Evolutionary conservation across 768 basidiomycete genomes (phyloP).

Genomic region (Podaxis rugospora): DNA sequence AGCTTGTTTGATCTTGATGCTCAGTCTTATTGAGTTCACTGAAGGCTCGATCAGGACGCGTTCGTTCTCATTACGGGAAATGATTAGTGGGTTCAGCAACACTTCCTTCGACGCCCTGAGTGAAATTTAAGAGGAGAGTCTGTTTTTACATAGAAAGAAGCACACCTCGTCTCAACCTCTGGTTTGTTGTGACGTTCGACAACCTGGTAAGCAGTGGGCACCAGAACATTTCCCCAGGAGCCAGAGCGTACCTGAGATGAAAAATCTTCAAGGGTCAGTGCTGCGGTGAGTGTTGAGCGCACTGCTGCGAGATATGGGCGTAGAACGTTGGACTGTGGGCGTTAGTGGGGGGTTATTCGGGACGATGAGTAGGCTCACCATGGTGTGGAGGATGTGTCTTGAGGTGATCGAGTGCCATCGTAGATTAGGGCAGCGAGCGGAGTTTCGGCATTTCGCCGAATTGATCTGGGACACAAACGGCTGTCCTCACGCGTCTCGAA

Average conservation of each 20-base stretch:
- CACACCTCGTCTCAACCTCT: slow-evolving; percentile 86
- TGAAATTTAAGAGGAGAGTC: slow-evolving; percentile 5
- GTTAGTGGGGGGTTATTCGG: background rate
- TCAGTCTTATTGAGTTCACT: slow-evolving; percentile 93
- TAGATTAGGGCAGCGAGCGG: slow-evolving; percentile 39
- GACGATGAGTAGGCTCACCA: slow-evolving; percentile 41
- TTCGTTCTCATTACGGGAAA: slow-evolving; percentile 97
- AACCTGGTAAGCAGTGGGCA: slow-evolving; percentile 47
- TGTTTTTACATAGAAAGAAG: background rate
- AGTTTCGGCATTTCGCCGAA: slow-evolving; percentile 34
- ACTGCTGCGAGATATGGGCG: slow-evolving; percentile 96
- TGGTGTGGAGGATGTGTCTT: slow-evolving; percentile 19
- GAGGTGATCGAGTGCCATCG: slow-evolving; percentile 2
- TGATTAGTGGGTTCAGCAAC: slow-evolving; percentile 86
- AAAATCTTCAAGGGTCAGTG: slow-evolving; percentile 96
- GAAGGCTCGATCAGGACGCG: slow-evolving; percentile 96
- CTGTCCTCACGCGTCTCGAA: slow-evolving; percentile 5
- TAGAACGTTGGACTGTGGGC: slow-evolving; percentile 82
- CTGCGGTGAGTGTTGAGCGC: slow-evolving; percentile 94
- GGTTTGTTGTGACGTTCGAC: slow-evolving; percentile 98
- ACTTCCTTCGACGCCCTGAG: slow-evolving; percentile 88
- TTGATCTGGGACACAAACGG: background rate
- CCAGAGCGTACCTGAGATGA: slow-evolving; percentile 76
- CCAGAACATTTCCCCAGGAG: slow-evolving; percentile 10
- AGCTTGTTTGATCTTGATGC: slow-evolving; percentile 98